Evolutionary conservation across 2,329 filamentous ascomycete species (phyloP).

Genomic region (Metarhizium brunneum): DNA sequence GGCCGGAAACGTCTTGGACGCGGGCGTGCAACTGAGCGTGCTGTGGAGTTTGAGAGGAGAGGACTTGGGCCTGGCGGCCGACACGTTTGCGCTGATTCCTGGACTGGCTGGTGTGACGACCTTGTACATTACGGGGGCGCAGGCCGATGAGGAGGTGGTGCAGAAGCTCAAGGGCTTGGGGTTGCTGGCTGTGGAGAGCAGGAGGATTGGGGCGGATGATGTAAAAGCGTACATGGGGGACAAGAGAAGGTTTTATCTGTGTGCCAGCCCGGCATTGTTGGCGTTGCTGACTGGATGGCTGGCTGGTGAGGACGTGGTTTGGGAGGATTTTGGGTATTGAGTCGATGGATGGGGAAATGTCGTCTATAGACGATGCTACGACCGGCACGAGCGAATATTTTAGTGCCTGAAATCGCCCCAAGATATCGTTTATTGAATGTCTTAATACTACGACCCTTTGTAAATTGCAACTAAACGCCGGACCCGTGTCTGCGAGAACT

Average conservation of each 20-base stretch:
- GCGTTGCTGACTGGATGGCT: conserved; percentile 40
- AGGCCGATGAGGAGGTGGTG: too few species aligned
- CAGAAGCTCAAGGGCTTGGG: conserved; percentile 4
- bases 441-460: too few species aligned
- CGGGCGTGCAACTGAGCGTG: conserved; percentile 36
- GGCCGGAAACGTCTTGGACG: conserved; percentile 35
- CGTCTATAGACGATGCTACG: too few species aligned
- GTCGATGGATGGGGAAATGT: too few species aligned
- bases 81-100: too few species aligned
- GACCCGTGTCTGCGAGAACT: too few species aligned
- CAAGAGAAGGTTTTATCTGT: conserved; percentile 42
- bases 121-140: too few species aligned
- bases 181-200: conserved; percentile 26
- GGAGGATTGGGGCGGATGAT: conserved; percentile 34
- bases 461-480: too few species aligned
- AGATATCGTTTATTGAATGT: too few species aligned
- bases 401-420: too few species aligned
- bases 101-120: too few species aligned
- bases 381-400: too few species aligned
- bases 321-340: conserved; percentile 55
- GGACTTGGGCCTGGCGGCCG: conserved; percentile 51
- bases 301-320: conserved; percentile 41
- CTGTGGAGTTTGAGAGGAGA: conserved; percentile 58
- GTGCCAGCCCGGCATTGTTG: conserved; percentile 34
- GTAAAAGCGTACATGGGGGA: conserved; percentile 22